Percentiles rank a stretch among this genome's conserved stretches.
Conservation (phyloP, 2,329 filamentous ascomycete species). For the Cladosporium sp. region DNA sequence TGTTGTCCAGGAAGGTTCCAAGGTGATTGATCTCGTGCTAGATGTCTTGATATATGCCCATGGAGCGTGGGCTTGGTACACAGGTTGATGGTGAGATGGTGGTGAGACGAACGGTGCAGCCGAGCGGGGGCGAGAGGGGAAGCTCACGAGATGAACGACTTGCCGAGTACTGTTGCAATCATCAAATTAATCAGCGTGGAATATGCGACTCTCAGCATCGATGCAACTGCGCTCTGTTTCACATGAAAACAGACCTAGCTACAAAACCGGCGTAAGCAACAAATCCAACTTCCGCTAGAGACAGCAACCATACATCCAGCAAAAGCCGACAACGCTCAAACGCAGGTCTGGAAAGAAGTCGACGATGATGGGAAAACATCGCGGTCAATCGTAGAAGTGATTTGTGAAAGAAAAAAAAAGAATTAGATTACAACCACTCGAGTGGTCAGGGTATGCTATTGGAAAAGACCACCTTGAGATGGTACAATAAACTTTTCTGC, state of each 20-base stretch:
- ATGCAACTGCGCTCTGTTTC: background rate
- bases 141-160: background rate
- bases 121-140: constrained; percentile 3
- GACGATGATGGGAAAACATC: background rate
- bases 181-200: background rate
- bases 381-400: background rate
- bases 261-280: background rate
- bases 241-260: background rate
- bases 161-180: background rate
- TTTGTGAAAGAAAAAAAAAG: background rate
- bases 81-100: background rate
- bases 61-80: background rate
- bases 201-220: background rate
- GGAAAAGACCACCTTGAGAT: background rate
- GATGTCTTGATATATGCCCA: background rate
- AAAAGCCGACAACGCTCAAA: background rate
- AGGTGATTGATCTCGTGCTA: background rate
- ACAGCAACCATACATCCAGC: background rate
- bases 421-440: constrained; percentile 15
- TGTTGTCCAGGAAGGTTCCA: background rate
- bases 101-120: background rate
- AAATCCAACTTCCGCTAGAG: background rate
- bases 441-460: background rate
- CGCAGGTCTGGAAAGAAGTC: background rate
- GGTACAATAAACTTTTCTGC: constrained; percentile 3